Percentiles rank a stretch among this genome's conserved stretches.
Conservation (phyloP, 345 rosid genomes). For the Kernera saxatilis region DNA sequence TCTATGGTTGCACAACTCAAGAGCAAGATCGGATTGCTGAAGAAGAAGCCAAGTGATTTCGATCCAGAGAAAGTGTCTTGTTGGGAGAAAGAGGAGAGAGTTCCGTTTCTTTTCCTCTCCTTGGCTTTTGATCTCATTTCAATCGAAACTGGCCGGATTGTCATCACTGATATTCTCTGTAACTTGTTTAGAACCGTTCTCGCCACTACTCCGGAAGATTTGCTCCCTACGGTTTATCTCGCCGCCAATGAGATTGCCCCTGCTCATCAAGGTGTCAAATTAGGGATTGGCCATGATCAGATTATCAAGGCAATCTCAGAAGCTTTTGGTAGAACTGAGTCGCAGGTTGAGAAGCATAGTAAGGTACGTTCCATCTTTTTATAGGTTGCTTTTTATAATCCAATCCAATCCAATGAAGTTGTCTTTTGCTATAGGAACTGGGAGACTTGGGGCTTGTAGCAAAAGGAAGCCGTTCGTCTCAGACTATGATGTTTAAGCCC, state of each 20-base stretch:
- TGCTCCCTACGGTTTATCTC: constrained; percentile 57
- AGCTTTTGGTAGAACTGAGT: constrained; percentile 77
- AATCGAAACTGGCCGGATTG: constrained; percentile 58
- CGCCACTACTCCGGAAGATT: constrained; percentile 64
- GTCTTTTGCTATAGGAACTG: constrained; percentile 44
- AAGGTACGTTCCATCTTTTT: constrained; percentile 39
- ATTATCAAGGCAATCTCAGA: constrained; percentile 71
- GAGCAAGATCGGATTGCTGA: constrained; percentile 39
- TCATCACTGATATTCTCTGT: constrained; percentile 72
- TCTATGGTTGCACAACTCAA: no score
- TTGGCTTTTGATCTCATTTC: constrained; percentile 67
- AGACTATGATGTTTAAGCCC: constrained; percentile 80
- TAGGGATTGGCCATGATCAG: constrained; percentile 72
- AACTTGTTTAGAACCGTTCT: constrained; percentile 81
- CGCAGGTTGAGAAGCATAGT: constrained; percentile 54
- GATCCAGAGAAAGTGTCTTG: constrained; percentile 43
- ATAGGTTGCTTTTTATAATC: not conserved
- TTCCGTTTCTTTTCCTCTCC: constrained; percentile 65
- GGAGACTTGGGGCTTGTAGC: constrained; percentile 96
- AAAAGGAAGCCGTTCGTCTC: constrained; percentile 79
- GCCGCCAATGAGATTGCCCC: constrained; percentile 70
- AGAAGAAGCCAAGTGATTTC: constrained; percentile 59
- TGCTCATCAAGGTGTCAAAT: constrained; percentile 77
- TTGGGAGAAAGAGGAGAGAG: constrained; percentile 69
- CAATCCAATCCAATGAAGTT: not conserved